Conservation (phyloP, 345 rosid species). For the Litchi chinensis region DNA sequence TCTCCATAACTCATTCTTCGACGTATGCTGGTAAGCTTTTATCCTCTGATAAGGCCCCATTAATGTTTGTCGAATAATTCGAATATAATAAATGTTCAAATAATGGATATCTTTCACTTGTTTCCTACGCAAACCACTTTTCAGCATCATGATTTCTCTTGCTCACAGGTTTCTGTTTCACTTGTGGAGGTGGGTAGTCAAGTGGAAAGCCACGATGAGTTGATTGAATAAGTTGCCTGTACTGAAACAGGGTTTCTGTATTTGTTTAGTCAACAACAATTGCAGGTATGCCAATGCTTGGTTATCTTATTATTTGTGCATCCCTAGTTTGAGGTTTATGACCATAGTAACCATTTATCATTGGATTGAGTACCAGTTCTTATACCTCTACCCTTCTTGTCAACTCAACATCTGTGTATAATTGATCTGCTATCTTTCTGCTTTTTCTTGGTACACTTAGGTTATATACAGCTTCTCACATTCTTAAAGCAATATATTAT, state of each 20-base stretch:
- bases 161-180: conserved; percentile 73
- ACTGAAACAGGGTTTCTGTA: conserved; percentile 66
- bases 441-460: background rate
- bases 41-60: background rate
- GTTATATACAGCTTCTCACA: background rate
- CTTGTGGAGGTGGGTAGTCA: conserved; percentile 62
- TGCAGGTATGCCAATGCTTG: conserved; percentile 57
- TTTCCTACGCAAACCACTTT: background rate
- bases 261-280: conserved; percentile 86
- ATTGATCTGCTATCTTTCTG: background rate
- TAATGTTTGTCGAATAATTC: background rate
- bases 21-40: conserved; percentile 70
- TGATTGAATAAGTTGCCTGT: conserved; percentile 81
- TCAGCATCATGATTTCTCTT: conserved; percentile 1
- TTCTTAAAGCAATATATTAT: too few relatives aligned
- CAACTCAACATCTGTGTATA: background rate
- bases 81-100: background rate
- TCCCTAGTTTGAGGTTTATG: background rate
- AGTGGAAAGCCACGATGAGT: conserved; percentile 70
- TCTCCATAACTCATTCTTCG: conserved; percentile 88
- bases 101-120: background rate
- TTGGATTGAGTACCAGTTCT: background rate
- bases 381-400: background rate
- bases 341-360: too few relatives aligned
- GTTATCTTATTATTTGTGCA: background rate